phyloP scores from a whole-genome alignment of 352 stramenopile species.

The Hyaloperonospora arabidopsidis region DNA sequence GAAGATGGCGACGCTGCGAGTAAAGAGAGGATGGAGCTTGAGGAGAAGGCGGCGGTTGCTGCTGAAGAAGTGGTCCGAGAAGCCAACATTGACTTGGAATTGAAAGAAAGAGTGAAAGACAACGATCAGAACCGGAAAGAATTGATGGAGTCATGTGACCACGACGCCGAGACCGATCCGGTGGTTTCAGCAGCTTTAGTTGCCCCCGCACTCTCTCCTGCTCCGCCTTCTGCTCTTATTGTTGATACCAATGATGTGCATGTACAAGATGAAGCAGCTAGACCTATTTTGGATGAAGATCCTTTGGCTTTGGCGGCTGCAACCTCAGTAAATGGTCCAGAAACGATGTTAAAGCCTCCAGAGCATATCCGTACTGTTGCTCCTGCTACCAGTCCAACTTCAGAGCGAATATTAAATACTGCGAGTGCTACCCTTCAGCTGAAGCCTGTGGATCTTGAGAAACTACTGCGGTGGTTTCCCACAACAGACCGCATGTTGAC shows the following conservation, averaged over 20 bases:
- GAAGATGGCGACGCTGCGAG: constrained; percentile 11
- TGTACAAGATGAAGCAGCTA: neutral
- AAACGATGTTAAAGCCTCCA: neutral
- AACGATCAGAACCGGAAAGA: neutral
- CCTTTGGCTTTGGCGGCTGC: neutral
- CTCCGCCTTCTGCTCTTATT: neutral
- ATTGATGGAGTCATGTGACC: neutral
- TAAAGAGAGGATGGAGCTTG: constrained; percentile 8
- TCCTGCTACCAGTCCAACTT: neutral
- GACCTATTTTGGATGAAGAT: neutral
- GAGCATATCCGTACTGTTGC: neutral
- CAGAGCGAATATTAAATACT: neutral
- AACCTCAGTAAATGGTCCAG: constrained; percentile 1
- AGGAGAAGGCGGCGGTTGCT: constrained; percentile 4
- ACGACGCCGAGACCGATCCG: constrained; percentile 1
- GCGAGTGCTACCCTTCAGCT: neutral
- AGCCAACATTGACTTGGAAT: neutral
- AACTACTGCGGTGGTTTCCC: constrained; percentile 28
- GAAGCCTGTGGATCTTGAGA: constrained; percentile 21
- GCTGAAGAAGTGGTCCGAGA: neutral
- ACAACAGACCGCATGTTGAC: constrained; percentile 21
- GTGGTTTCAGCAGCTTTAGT: neutral
- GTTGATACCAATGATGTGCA: neutral
- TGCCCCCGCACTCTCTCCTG: neutral
- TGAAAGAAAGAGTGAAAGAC: neutral